phyloP scores from a whole-genome alignment of 192 early-diverging fungal species.

The Helicostylum pulchrum region DNA sequence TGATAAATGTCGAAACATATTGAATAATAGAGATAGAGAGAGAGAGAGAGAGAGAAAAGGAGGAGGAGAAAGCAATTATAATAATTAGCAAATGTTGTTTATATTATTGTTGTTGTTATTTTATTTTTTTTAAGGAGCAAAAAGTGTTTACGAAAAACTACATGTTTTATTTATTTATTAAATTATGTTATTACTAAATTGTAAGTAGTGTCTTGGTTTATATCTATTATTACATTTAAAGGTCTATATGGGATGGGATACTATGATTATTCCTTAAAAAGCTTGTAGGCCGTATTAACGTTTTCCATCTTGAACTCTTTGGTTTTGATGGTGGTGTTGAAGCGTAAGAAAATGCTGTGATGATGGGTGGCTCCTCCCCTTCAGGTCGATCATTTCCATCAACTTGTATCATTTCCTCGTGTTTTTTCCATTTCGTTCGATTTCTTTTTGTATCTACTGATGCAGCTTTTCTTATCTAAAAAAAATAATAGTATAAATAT shows the following conservation, averaged over 20 bases:
- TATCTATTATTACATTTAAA: too few species aligned
- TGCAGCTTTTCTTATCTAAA: neutral
- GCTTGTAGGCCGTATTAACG: constrained; percentile 5
- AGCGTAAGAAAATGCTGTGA: constrained; percentile 8
- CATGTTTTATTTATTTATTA: neutral
- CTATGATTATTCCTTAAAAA: constrained; percentile 9
- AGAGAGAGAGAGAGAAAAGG: neutral
- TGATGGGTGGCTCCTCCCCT: neutral
- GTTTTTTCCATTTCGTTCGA: neutral
- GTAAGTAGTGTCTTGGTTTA: neutral
- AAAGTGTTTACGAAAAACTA: neutral
- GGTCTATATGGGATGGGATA: too few species aligned
- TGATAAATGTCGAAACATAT: constrained; percentile 8
- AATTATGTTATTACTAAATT: neutral
- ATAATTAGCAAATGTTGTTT: neutral
- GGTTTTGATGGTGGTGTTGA: neutral
- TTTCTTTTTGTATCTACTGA: neutral
- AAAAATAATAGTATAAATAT: too few species aligned
- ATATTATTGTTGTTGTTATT: too few species aligned
- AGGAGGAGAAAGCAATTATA: too few species aligned
- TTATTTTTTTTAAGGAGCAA: too few species aligned
- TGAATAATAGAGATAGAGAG: neutral
- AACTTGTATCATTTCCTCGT: neutral
- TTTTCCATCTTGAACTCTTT: constrained; percentile 4
- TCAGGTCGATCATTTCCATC: neutral